phyloP scores from a whole-genome alignment of 1,284 basidiomycete genomes.

The Agroathelia rolfsii region DNA sequence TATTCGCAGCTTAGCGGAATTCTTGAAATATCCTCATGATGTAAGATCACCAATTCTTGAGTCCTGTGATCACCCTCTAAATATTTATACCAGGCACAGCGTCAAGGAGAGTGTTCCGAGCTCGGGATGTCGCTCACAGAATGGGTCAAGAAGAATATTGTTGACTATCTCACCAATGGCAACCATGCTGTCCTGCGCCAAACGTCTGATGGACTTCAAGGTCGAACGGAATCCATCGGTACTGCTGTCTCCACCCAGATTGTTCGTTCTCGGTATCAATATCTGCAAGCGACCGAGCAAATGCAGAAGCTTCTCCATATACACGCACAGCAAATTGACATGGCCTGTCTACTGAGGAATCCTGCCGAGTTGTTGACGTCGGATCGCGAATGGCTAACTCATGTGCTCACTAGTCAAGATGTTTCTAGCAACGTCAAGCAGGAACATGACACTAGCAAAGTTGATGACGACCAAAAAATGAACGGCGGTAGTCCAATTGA shows the following conservation, averaged over 20 bases:
- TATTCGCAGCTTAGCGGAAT: slow-evolving; percentile 63
- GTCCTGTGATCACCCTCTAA: slow-evolving; percentile 6
- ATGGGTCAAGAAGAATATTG: slow-evolving; percentile 47
- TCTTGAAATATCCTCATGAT: slow-evolving; percentile 28
- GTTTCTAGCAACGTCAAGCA: no score
- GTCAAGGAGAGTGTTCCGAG: slow-evolving; percentile 8
- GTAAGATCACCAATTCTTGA: slow-evolving; percentile 7
- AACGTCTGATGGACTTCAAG: slow-evolving; percentile 16
- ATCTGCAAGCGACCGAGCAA: slow-evolving; percentile 29
- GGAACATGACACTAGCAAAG: no score
- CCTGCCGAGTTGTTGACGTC: slow-evolving; percentile 58
- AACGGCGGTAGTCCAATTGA: no score
- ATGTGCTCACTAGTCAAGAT: no score
- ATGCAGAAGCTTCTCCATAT: slow-evolving; percentile 34
- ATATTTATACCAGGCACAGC: slow-evolving; percentile 7
- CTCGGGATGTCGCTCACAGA: slow-evolving; percentile 39
- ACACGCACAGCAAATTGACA: slow-evolving; percentile 47
- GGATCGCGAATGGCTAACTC: slow-evolving; percentile 56
- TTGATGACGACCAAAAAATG: no score
- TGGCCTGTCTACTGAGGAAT: slow-evolving; percentile 48
- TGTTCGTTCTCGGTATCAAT: slow-evolving; percentile 31
- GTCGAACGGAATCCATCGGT: slow-evolving; percentile 3
- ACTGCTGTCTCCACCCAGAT: slow-evolving; percentile 22
- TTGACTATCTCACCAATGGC: slow-evolving; percentile 55
- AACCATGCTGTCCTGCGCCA: slow-evolving; percentile 29